Base-by-base conservation (phyloP, 352 stramenopile species). In the Phytophthora pseudosyringae region DNA sequence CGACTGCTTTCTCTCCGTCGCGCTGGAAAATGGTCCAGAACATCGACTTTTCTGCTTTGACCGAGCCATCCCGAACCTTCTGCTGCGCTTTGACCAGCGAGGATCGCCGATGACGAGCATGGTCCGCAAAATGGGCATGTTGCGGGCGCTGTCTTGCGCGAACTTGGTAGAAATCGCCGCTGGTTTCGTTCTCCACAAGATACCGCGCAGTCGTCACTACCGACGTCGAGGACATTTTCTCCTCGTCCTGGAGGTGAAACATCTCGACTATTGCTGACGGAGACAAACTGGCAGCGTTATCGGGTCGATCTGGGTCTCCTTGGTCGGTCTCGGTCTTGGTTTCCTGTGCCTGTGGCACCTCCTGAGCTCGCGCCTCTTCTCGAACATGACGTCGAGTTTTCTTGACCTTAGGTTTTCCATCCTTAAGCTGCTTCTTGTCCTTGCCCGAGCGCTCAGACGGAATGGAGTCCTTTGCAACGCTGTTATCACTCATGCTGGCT, bases 161-260 rank as follows among this genome's bases (percentile, higher is more conserved):
- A 10, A 89, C 64, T 18, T 80, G 78, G 31, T 86, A 86, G 48
- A 91, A 91, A 46, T 86, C 79, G 4, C 83, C 83, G 36, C 76
- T 89, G 35, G 73, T 59, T 39, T 88, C 75, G 52, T 89, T 85
- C 50, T 90, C 83, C 11, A 86, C 64, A 7, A 86, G 25, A 58
- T 81, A 80, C 44, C 69, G 69, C 31, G 67, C 52, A 29, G 25
- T 68, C 25, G 36, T 40, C 13, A 29, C 45, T 3, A n/a, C 21
- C 3, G 32, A 64, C 1, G 31, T 59, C 21, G 43, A 44, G 12
- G n/a, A 48, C 26, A 25, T 28, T 21, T 32, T 45, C 5, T 71
- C 59, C 3, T 68, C 43, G 13, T 67, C 54, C 48, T 64, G 39
- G 28, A 58, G 28, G 26, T 71, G 67, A 44, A 71, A 73, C 53